Percentiles rank a stretch among this genome's conserved stretches.
Conservation (phyloP, 2,329 filamentous ascomycete genomes). For the Trichoderma brevicompactum region DNA sequence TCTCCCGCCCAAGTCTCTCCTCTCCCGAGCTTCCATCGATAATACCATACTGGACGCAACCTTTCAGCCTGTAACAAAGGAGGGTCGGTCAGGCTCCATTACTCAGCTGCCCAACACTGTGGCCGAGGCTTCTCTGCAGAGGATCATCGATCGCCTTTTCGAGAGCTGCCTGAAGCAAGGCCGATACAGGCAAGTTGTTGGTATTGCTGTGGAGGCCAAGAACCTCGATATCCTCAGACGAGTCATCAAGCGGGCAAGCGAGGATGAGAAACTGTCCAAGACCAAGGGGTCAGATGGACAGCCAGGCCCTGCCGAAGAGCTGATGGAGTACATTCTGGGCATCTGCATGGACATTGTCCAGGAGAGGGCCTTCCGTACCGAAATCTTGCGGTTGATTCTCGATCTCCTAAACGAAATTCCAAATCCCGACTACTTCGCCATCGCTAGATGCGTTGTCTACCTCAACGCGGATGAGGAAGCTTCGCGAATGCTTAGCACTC, state of each 20-base stretch:
- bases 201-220: slow-evolving; percentile 93
- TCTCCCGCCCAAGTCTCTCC: slow-evolving; percentile 88
- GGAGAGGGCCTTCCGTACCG: slow-evolving; percentile 79
- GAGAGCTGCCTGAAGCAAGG: slow-evolving; percentile 85
- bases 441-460: slow-evolving; percentile 96
- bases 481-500: slow-evolving; percentile 78
- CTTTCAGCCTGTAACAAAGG: slow-evolving; percentile 58
- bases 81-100: slow-evolving; percentile 61
- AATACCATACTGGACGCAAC: slow-evolving; percentile 65
- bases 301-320: slow-evolving; percentile 74
- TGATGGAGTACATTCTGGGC: slow-evolving; percentile 94
- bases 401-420: slow-evolving; percentile 92
- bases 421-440: slow-evolving; percentile 94
- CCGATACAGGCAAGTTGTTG: slow-evolving; percentile 92
- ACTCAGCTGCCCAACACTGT: slow-evolving; percentile 69
- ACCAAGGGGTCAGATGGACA: slow-evolving; percentile 55
- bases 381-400: slow-evolving; percentile 91
- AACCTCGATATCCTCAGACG: slow-evolving; percentile 85
- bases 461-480: slow-evolving; percentile 91
- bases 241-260: slow-evolving; percentile 86
- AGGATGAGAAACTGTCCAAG: slow-evolving; percentile 76
- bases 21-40: slow-evolving; percentile 78
- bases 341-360: slow-evolving; percentile 99
- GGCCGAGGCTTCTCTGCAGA: slow-evolving; percentile 79
- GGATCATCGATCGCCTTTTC: slow-evolving; percentile 86